Conservation (phyloP, 2,329 filamentous ascomycete genomes). For the Aspergillus sp. region DNA sequence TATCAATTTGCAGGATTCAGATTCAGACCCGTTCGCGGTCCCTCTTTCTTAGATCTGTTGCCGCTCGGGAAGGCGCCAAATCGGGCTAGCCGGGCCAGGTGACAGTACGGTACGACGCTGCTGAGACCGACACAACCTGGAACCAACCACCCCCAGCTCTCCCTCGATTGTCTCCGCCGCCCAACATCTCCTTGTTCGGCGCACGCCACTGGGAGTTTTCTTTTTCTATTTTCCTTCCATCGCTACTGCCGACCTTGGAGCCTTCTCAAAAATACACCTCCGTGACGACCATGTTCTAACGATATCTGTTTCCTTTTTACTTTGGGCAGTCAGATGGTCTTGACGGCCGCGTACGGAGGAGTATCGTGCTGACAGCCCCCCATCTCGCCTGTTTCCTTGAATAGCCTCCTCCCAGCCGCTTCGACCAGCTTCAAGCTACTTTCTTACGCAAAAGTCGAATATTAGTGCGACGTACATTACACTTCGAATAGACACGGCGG, state of each 20-base stretch:
- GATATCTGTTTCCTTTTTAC: conserved; percentile 8
- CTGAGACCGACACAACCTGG: conserved; percentile 7
- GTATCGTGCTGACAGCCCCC: conserved; percentile 24
- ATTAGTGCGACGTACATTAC: conserved; percentile 14
- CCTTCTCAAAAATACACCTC: neutral
- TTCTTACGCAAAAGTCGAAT: conserved; percentile 14
- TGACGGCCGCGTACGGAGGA: conserved; percentile 18
- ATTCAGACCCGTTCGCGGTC: neutral
- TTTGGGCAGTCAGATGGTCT: conserved; percentile 25
- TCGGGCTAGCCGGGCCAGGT: conserved; percentile 15
- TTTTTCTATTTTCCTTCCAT: neutral
- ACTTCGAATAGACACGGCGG: neutral
- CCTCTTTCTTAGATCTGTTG: conserved; percentile 5
- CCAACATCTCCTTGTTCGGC: conserved; percentile 32
- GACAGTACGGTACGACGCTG: conserved; percentile 3
- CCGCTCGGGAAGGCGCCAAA: conserved; percentile 17
- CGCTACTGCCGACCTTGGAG: conserved; percentile 3
- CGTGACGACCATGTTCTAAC: conserved; percentile 22
- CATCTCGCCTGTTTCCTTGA: conserved; percentile 16
- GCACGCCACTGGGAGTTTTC: conserved; percentile 21
- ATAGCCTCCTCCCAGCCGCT: conserved; percentile 8
- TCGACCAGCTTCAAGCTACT: conserved; percentile 9
- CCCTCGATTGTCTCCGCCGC: conserved; percentile 23
- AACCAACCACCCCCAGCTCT: conserved; percentile 23
- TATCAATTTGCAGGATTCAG: neutral